Conservation (phyloP, 768 basidiomycete genomes). For the Mycena pura region DNA sequence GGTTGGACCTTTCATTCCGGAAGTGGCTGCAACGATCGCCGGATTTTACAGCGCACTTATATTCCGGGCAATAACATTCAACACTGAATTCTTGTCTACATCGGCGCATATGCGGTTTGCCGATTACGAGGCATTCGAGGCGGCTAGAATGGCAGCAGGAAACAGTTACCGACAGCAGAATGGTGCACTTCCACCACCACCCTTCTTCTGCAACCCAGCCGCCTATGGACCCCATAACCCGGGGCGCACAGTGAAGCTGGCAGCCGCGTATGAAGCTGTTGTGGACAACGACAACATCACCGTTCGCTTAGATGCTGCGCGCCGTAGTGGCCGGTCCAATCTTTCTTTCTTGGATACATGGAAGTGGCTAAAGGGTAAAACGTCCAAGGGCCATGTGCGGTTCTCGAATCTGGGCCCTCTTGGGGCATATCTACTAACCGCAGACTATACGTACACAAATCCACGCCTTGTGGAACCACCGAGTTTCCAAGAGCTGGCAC, state of each 20-base stretch:
- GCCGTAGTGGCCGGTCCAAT: background rate
- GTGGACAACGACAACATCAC: background rate
- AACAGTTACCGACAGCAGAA: background rate
- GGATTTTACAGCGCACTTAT: background rate
- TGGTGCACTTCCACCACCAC: background rate
- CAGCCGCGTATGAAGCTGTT: background rate
- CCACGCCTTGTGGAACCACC: background rate
- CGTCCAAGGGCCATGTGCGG: background rate
- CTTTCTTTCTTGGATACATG: background rate
- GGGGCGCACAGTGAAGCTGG: background rate
- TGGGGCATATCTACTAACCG: background rate
- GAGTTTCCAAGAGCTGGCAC: background rate
- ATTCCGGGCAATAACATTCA: background rate
- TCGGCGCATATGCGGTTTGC: background rate
- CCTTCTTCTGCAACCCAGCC: background rate
- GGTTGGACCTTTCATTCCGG: background rate
- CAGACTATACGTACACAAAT: conserved; percentile 6
- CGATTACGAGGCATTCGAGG: background rate
- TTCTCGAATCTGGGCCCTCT: background rate
- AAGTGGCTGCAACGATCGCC: background rate
- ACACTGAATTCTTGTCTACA: background rate
- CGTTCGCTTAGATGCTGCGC: background rate
- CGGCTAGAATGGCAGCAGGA: background rate
- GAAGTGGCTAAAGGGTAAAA: background rate
- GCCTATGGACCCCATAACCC: conserved; percentile 4